phyloP scores from a whole-genome alignment of 768 basidiomycete genomes.

The Mycena leptocephala region DNA sequence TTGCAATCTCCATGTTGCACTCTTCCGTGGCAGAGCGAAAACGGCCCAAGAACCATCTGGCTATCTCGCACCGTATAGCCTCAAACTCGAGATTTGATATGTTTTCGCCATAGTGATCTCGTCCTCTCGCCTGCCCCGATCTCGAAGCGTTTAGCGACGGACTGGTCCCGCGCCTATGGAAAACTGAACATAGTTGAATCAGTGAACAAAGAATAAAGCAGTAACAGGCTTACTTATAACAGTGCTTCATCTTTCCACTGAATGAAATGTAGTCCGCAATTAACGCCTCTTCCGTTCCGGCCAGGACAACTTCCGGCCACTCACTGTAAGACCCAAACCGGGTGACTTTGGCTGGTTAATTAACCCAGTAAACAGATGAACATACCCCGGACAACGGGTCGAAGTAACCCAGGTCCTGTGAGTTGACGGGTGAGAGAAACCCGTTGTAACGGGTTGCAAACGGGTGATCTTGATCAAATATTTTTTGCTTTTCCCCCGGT shows the following conservation, averaged over 20 bases:
- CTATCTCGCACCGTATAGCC: not conserved
- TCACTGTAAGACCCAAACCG: not conserved
- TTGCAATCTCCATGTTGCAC: not conserved
- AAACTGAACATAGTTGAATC: not conserved
- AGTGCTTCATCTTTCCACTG: conserved; percentile 16
- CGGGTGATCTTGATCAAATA: too few species aligned
- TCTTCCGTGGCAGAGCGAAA: not conserved
- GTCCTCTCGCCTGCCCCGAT: not conserved
- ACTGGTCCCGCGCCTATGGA: not conserved
- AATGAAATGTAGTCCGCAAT: not conserved
- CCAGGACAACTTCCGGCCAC: not conserved
- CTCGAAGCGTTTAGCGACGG: conserved; percentile 1
- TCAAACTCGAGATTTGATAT: not conserved
- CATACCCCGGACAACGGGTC: not conserved
- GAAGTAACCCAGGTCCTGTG: too few species aligned
- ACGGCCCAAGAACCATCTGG: not conserved
- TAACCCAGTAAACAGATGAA: not conserved
- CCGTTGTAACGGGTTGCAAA: too few species aligned
- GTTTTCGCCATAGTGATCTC: conserved; percentile 8
- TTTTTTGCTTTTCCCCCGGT: too few species aligned
- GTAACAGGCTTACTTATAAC: not conserved
- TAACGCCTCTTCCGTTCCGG: not conserved
- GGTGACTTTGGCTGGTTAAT: not conserved
- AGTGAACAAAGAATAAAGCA: not conserved
- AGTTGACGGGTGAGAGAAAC: too few species aligned